Evolutionary conservation across 257 asterid genomes (phyloP), one percentile per base, ranked within the genome.

Genomic region (Hygrophila difformis): DNA sequence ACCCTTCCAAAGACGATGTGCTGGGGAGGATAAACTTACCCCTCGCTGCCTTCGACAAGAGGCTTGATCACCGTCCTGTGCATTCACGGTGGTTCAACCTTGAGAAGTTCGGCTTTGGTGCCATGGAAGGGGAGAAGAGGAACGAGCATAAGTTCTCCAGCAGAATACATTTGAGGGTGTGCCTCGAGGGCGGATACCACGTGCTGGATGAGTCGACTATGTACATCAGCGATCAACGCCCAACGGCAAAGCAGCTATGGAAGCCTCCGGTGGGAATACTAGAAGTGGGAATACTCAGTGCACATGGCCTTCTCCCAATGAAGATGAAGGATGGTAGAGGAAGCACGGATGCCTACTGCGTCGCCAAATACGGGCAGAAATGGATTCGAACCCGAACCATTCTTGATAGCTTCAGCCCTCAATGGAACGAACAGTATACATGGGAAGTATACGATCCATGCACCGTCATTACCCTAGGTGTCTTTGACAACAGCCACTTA

Each of bases 401-500:
- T 22, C 69, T 84, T 15, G 84, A 75, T 65, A 75, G 39, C 14
- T 73, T 77, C 3, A 49, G 58, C 15, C 94, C 94, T 16, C 76
- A 45, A 33, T 78, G 94, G 94, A 82, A 82, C 26, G 89, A 82
- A 59, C 93, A 79, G 44, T 80, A 80, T 63, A 80, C 88, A 0
- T 83, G 92, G 94, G 94, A 83, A 38, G 88, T 83, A 7, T 80
- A 71, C 16, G 94, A 83, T 61, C 94, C 94, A 1, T 77, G 85
- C 76, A 83, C 93, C 0, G 94, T 83, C 0, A 39, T 84, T 23
- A 80, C 93, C 6, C 41, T 84, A 9, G 95, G 93, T 0, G 89
- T 77, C 9, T 80, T 84, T 15, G 89, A 84, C 56, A 84, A 84
- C 24, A 68, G 74, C 49, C 85, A 73, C 37, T 55, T 84, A 55